Conservation (phyloP, 768 basidiomycete genomes). For the Boletus vermiculosoides region DNA sequence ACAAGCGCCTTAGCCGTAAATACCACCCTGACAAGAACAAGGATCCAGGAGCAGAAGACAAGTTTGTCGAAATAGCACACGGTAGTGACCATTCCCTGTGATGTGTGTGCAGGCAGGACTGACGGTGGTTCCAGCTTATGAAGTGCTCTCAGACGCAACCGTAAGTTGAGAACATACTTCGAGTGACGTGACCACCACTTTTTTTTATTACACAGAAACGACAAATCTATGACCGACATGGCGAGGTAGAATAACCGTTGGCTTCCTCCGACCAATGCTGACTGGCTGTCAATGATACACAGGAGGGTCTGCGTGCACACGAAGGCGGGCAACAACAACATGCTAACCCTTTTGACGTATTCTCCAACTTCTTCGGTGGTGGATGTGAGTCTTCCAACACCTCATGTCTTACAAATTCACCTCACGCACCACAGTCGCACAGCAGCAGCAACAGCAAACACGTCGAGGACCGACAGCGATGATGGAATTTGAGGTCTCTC, state of each 20-base stretch:
- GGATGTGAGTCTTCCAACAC: conserved; percentile 52
- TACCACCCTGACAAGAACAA: conserved; percentile 97
- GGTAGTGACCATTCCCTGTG: conserved; percentile 48
- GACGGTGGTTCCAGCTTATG: conserved; percentile 63
- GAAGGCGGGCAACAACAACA: conserved; percentile 78
- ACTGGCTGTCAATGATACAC: conserved; percentile 12
- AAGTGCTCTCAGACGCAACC: conserved; percentile 84
- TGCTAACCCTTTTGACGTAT: conserved; percentile 92
- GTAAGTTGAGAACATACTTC: conserved; percentile 41
- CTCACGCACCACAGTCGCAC: conserved; percentile 17
- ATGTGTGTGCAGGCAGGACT: conserved; percentile 1
- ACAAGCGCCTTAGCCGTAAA: conserved; percentile 84
- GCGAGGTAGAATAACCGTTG: conserved; percentile 54
- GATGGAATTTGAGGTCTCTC: conserved; percentile 80
- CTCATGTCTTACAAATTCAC: background rate
- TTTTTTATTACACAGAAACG: conserved; percentile 61
- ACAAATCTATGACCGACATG: conserved; percentile 90
- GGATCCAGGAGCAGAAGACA: conserved; percentile 74
- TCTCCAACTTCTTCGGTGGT: conserved; percentile 88
- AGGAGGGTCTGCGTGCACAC: conserved; percentile 91
- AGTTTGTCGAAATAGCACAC: conserved; percentile 88
- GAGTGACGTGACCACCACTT: background rate
- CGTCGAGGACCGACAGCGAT: conserved; percentile 75
- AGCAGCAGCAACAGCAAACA: conserved; percentile 58
- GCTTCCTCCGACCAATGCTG: background rate